A percentile compares a stretch with the other conserved stretches of the same genome.
These are phyloP conservation scores for Solanum paucissectum DNA, from an alignment of 257 asterid species.

Conservation along the genomic window DNA sequence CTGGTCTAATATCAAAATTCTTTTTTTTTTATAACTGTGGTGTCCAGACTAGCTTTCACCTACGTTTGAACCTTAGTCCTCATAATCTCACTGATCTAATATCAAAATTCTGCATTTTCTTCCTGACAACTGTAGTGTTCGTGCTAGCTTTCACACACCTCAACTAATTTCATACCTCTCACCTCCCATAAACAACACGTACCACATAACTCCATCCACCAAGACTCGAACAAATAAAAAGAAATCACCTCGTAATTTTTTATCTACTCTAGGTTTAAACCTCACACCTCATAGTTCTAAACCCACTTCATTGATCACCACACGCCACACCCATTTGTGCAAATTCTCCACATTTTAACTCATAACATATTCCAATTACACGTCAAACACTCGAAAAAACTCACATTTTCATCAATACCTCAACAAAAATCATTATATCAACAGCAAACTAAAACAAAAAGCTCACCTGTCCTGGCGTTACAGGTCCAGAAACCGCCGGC, in stretches of 20 bases:
- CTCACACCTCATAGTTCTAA: not conserved
- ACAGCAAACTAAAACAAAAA: not conserved
- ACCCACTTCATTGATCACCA: not conserved
- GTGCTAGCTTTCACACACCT: not conserved
- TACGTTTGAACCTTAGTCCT: not conserved
- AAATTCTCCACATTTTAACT: not conserved
- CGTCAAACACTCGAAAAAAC: not conserved
- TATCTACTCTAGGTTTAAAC: not conserved
- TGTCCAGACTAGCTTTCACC: not conserved
- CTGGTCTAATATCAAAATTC: not conserved
- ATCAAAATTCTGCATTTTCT: not conserved
- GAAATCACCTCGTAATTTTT: not conserved
- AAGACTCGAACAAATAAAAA: not conserved
- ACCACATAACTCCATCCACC: not conserved
- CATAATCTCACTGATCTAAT: not conserved
- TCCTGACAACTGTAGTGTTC: not conserved
- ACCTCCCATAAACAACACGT: not conserved
- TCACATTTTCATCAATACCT: not conserved
- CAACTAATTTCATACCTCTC: not conserved
- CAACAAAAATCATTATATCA: not conserved
- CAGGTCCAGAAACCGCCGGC: constrained; percentile 62
- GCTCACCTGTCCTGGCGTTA: constrained; percentile 61
- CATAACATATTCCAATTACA: not conserved
- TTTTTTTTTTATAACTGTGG: no score
- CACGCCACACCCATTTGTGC: not conserved